Base-by-base conservation (phyloP, 1,284 basidiomycete species). In the Pyrrhoderma lamaoense region DNA sequence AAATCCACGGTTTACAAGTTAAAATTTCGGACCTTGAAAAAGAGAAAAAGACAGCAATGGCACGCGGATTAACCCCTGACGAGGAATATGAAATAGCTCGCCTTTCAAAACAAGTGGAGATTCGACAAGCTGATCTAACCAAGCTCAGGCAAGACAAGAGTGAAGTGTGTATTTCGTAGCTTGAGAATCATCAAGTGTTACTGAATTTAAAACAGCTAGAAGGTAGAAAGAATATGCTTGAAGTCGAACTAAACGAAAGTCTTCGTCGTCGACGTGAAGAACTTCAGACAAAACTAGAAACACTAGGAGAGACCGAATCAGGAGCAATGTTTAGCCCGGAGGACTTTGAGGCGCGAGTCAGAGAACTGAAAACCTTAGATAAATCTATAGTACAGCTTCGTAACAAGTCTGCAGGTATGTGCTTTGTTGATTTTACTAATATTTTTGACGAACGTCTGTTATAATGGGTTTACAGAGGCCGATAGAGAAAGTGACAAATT, bases 221-320 rank as follows among this genome's bases (percentile, higher is more conserved):
- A 36, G 79, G 82, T 19, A 76, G 77, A 57, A 92, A 90, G 67
- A 89, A 84, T 61, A 70, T 84, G 11, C 70, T 97, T 19, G 91
- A 97, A 65, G 94, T 98, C 48, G 95, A 99, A 65, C 74, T 99
- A 31, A 91, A 89, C 57, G 95, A 99, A 64, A 85, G 85, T 58
- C 74, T 98, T 14, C 76, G 82, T 16, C 78, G 93, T 2, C 77
- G 85, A 13, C 75, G 81, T 37, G 85, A 92, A 50, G 92, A 94
- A 61, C 63, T 97, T 2, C 79, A 81, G 38, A 67, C 71, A 37
- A 88, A 88, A 62, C 70, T 98, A 13, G 93, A 97, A 57, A 69
- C 76, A 45, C 70, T 88, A 16, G 87, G 77, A 44, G 85, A 82
- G 48, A 72, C 74, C 1, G 80, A 77, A 43, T 74, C 74, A n/a